Base-by-base conservation (phyloP, 2,329 filamentous ascomycete genomes). In the Fusarium sp. region DNA sequence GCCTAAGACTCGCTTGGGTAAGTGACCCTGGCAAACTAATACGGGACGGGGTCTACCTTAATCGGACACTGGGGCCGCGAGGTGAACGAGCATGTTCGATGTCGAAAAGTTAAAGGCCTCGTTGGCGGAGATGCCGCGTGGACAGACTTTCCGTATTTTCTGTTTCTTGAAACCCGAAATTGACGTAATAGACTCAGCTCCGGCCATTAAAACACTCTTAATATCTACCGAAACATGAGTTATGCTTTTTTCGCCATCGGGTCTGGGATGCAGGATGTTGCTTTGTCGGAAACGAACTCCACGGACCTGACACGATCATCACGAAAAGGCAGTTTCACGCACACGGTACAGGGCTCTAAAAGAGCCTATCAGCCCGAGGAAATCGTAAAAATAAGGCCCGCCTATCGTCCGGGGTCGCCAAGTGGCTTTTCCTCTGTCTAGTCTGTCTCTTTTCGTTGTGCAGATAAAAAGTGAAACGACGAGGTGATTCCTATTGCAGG, bases 251-350 rank as follows among this genome's bases (percentile, higher is more conserved):
- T 35, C 12, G 17, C 44, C 56, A 26, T 58, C 42, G 30, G 20
- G 24, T 28, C 42, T 15, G n/a, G 48, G 38, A 51, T 50, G 18
- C 26, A 28, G 38, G 50, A 35, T 53, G 54, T 63, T 35, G 53
- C 42, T 39, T 38, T 24, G 38, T 44, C 7, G 26, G 30, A 63
- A 59, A 55, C 39, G 24, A 24, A n/a, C 68, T 36, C 55, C 45
- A 53, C 53, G 55, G 38, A 75, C 73, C 60, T 69, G 70, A 68
- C 38, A 70, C 62, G 39, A 53, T 53, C 38, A 50, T 42, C 54
- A 55, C 61, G 47, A 65, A 64, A 69, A 58, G 38, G 2, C 24
- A 48, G 73, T 76, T 76, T 75, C 73, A 76, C 47, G 35, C 53
- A 60, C 48, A 28, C 55, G 42, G 54, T 57, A 22, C 42, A 26